Evolutionary conservation across 2,329 filamentous ascomycete species (phyloP).

Genomic region (Cytospora mali): DNA sequence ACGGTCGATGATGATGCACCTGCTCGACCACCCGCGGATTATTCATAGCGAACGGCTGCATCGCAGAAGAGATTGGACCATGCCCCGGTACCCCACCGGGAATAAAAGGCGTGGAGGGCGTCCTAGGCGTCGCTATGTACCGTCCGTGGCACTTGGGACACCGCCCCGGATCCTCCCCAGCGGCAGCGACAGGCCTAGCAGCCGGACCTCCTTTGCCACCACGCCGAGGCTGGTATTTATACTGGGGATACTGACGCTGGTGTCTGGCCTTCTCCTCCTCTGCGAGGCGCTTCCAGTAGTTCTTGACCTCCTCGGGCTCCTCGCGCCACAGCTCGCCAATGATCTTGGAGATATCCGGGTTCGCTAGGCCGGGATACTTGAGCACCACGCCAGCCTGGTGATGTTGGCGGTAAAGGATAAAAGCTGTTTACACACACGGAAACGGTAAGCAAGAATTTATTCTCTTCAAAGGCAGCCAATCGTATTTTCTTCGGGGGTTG

Average conservation of each 20-base stretch:
- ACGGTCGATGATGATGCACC: constrained; percentile 37
- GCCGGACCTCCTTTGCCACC: constrained; percentile 44
- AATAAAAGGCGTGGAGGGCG: constrained; percentile 54
- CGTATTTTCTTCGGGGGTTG: constrained; percentile 6
- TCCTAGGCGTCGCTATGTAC: constrained; percentile 64
- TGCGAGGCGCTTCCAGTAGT: constrained; percentile 85
- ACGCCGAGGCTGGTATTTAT: constrained; percentile 87
- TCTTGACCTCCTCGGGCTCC: constrained; percentile 73
- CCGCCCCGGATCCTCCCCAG: constrained; percentile 54
- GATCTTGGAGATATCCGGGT: constrained; percentile 96
- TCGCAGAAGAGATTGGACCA: constrained; percentile 14
- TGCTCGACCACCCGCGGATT: constrained; percentile 36
- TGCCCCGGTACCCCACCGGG: constrained; percentile 12
- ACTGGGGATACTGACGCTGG: constrained; percentile 86
- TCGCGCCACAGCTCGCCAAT: constrained; percentile 91
- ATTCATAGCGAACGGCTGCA: constrained; percentile 32
- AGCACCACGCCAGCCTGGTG: constrained; percentile 81
- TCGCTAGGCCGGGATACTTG: constrained; percentile 84
- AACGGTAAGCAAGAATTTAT: constrained; percentile 11
- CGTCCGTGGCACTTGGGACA: constrained; percentile 75
- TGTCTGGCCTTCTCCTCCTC: constrained; percentile 93
- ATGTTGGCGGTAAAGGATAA: constrained; percentile 95
- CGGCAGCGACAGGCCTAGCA: constrained; percentile 37
- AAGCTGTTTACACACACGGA: constrained; percentile 66
- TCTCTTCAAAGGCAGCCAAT: constrained; percentile 12